Base-by-base conservation (phyloP, 2,329 filamentous ascomycete species). In the Trichophyton mentagrophytes region DNA sequence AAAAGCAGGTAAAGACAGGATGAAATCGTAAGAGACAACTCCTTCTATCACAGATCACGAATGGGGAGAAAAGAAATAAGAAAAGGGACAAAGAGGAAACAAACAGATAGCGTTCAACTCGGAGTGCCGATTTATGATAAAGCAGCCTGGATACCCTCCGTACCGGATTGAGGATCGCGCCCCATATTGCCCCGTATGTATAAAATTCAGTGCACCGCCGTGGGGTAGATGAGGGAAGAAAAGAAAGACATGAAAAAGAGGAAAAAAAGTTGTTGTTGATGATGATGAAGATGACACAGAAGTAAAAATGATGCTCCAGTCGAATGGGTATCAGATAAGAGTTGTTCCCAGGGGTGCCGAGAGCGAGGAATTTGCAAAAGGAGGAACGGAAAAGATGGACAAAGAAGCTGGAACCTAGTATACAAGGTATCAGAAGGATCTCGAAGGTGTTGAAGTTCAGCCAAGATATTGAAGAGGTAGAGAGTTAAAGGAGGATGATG, bases 361-460 rank as follows among this genome's bases (percentile, higher is more conserved):
- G 42, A 42, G 40, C 15, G 36, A 57, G 40, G 13, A 6, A n/a
- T 42, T 57, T 57, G 55, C 33, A 25, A n/a, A 25, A 27, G 13
- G 40, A 15, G 36, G 55, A 36, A 57, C 11, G 55, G 8, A 25
- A 36, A 40, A 57, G 40, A 57, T 42, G 55, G 40, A n/a, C 3
- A 51, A 38, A 55, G 44, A 51, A 47, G 30, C 60, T 64, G 56
- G 11, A 36, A 47, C 36, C 58, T 62, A 64, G 57, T 47, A 40
- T 60, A 64, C 58, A 62, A 56, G 44, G 59, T 47, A 60, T 58
- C 49, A 59, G 17, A 44, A 58, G 38, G 56, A 20, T 58, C n/a
- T 57, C 11, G n/a, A 17, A 6, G 36, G n/a, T n/a, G 30, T 57
- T 57, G 46, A 38, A 38, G 36, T 57, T 57, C 53, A 38, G 51